Percentiles rank a stretch among this genome's conserved stretches.
phyloP scores from a whole-genome alignment of 495 filamentous ascomycete genomes.

The Mytilinidion resinicola region DNA sequence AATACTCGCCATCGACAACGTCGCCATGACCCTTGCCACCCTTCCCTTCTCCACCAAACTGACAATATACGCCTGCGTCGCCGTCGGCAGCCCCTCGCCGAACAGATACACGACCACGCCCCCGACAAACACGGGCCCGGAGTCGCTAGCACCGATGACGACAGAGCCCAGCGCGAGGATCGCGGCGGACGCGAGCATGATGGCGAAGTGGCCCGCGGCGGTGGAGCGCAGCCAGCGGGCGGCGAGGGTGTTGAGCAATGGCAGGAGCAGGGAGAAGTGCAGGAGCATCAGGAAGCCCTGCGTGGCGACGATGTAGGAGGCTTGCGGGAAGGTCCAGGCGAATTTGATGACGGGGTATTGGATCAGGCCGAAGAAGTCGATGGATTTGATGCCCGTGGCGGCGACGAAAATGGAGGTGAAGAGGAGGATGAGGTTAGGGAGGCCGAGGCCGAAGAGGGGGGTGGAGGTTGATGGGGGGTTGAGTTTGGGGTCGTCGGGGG shows the following conservation, averaged over 20 bases:
- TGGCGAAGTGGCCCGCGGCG: neutral
- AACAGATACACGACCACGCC: neutral
- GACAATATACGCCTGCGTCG: conserved; percentile 5
- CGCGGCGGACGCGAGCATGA: neutral
- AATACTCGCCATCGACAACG: neutral
- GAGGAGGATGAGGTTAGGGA: conserved; percentile 47
- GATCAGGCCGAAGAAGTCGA: neutral
- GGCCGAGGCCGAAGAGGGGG: conserved; percentile 58
- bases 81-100: conserved; percentile 3
- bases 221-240: neutral
- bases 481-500: neutral
- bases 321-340: conserved; percentile 1
- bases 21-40: conserved; percentile 1
- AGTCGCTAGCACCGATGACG: neutral
- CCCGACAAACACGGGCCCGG: neutral
- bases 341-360: conserved; percentile 6
- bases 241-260: neutral
- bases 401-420: conserved; percentile 55
- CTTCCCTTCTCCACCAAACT: neutral
- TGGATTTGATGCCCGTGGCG: conserved; percentile 54
- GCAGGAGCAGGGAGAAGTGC: neutral
- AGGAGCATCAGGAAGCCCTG: neutral
- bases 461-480: neutral
- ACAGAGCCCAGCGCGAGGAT: neutral
- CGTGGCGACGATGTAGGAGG: neutral